Evolutionary conservation across 257 asterid genomes (phyloP).

Genomic region (Scutellaria galericulata): DNA sequence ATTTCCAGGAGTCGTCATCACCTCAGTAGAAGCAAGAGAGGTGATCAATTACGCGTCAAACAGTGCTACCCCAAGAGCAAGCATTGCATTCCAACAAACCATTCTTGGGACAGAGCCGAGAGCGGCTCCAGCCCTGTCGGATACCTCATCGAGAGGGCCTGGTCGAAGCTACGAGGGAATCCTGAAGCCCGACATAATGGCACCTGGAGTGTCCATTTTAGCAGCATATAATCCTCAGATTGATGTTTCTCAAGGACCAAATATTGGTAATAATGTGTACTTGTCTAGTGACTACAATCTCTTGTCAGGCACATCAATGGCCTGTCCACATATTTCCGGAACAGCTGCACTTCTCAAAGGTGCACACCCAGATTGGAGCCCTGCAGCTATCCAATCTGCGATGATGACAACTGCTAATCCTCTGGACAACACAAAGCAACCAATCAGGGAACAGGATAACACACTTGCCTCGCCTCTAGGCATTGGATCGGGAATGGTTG

Average conservation of each 20-base stretch:
- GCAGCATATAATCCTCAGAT: slow-evolving; percentile 41
- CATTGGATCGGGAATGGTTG: slow-evolving; percentile 44
- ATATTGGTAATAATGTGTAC: slow-evolving; percentile 23
- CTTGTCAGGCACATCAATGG: slow-evolving; percentile 50
- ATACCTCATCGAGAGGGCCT: slow-evolving; percentile 46
- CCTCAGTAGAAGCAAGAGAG: slow-evolving; percentile 17
- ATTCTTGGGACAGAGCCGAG: slow-evolving; percentile 43
- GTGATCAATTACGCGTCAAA: slow-evolving; percentile 30
- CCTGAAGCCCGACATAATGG: slow-evolving; percentile 50
- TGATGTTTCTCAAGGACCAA: neutral
- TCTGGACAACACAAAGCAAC: slow-evolving; percentile 38
- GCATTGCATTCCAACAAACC: slow-evolving; percentile 44
- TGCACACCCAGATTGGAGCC: slow-evolving; percentile 49
- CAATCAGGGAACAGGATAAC: slow-evolving; percentile 37
- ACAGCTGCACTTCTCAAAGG: slow-evolving; percentile 46
- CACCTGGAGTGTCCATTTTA: slow-evolving; percentile 44
- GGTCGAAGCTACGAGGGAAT: slow-evolving; percentile 32
- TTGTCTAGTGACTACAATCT: slow-evolving; percentile 38
- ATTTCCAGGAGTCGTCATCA: slow-evolving; percentile 41
- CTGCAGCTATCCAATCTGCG: slow-evolving; percentile 46
- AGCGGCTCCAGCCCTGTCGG: slow-evolving; percentile 38
- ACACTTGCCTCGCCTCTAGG: slow-evolving; percentile 37
- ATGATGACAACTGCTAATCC: slow-evolving; percentile 54
- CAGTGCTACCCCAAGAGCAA: slow-evolving; percentile 31
- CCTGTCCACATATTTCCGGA: slow-evolving; percentile 49